Evolutionary conservation across 176 grass and related monocot species (phyloP).

Genomic region (Saccharum officinarum): DNA sequence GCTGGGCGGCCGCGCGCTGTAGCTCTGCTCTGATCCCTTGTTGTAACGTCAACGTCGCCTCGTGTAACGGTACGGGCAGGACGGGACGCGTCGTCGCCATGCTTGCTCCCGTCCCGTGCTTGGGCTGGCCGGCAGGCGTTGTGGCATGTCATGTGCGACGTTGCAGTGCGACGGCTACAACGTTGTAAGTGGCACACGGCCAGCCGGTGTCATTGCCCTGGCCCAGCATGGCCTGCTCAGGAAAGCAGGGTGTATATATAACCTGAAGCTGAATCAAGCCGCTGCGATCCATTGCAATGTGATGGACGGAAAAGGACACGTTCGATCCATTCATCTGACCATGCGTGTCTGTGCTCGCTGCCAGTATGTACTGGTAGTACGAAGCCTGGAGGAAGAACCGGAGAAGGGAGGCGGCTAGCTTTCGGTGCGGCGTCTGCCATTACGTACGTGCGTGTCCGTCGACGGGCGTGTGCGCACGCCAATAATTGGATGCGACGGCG

Average conservation of each 20-base stretch:
- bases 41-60: constrained; percentile 34
- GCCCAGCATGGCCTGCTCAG: not conserved
- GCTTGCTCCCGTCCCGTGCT: not conserved
- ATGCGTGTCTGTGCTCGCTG: not conserved
- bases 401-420: not conserved
- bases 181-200: constrained; percentile 1
- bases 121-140: not conserved
- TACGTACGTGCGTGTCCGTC: not conserved
- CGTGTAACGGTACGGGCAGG: constrained; percentile 31
- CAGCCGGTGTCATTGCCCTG: not conserved
- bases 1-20: not conserved
- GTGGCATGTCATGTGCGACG: constrained; percentile 29
- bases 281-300: not conserved
- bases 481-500: not conserved
- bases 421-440: not conserved
- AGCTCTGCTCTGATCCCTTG: not conserved
- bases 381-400: not conserved
- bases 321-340: not conserved
- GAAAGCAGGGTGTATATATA: not conserved
- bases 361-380: not conserved
- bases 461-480: not conserved
- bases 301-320: not conserved
- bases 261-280: not conserved
- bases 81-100: constrained; percentile 11
- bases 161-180: no score